A percentile compares a stretch with the other conserved stretches of the same genome.
phyloP scores from a whole-genome alignment of 1,284 basidiomycete species.

The Phlebopus sp. region DNA sequence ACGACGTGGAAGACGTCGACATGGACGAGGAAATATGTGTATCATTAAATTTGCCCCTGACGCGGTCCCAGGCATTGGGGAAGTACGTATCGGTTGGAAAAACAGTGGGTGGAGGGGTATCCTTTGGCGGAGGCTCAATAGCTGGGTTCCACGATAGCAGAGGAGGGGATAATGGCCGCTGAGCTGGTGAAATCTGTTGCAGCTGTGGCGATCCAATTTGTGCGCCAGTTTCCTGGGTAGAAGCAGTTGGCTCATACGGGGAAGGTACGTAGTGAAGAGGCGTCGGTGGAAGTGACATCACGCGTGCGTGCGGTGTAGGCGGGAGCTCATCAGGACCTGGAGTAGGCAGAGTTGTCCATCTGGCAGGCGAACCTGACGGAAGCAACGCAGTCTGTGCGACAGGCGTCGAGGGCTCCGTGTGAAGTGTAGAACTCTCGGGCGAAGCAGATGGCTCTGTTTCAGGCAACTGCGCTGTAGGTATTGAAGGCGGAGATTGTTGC shows the following conservation, averaged over 20 bases:
- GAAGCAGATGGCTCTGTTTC: constrained; percentile 5
- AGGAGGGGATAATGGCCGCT: constrained; percentile 56
- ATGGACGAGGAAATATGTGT: constrained; percentile 28
- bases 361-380: constrained; percentile 21
- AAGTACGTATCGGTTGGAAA: constrained; percentile 71
- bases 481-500: constrained; percentile 6
- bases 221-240: constrained; percentile 20
- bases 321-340: constrained; percentile 55
- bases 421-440: constrained; percentile 6
- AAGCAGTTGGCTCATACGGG: constrained; percentile 13
- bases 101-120: constrained; percentile 46
- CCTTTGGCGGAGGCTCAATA: constrained; percentile 69
- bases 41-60: constrained; percentile 40
- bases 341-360: constrained; percentile 47
- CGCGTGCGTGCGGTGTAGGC: constrained; percentile 36
- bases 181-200: constrained; percentile 5
- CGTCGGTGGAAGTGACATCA: constrained; percentile 33
- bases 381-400: constrained; percentile 18
- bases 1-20: constrained; percentile 19
- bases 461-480: constrained; percentile 6
- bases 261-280: constrained; percentile 21
- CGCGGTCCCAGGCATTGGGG: constrained; percentile 69
- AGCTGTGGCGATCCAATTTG: constrained; percentile 16
- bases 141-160: constrained; percentile 68
- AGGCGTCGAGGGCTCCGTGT: constrained; percentile 27